phyloP scores from a whole-genome alignment of 805 yeast species.

The Cyberlindnera mississippiensis region DNA sequence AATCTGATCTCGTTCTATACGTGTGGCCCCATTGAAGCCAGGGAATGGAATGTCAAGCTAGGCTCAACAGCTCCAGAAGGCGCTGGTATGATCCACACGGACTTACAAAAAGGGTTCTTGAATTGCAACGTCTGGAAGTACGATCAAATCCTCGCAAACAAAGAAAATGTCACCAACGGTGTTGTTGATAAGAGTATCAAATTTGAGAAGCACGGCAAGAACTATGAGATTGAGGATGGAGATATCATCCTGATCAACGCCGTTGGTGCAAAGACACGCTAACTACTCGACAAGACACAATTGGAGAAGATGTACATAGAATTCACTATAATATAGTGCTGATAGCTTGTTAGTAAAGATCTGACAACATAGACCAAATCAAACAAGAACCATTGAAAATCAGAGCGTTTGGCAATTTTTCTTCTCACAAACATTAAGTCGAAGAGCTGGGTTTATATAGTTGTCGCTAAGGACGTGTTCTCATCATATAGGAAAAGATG shows the following conservation, averaged over 20 bases:
- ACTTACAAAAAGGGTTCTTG: conserved; percentile 74
- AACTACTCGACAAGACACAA: no score
- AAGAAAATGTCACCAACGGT: conserved; percentile 15
- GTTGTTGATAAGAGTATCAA: conserved; percentile 32
- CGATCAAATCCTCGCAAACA: conserved; percentile 43
- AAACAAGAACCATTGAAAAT: neutral
- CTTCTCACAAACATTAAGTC: conserved; percentile 29
- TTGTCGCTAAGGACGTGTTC: conserved; percentile 21
- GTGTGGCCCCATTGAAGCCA: conserved; percentile 78
- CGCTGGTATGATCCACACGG: conserved; percentile 88
- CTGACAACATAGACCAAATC: no score
- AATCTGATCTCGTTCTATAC: conserved; percentile 81
- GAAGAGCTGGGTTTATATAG: conserved; percentile 31
- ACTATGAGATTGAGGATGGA: conserved; percentile 77
- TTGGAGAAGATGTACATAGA: conserved; percentile 4
- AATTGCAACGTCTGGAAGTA: conserved; percentile 72
- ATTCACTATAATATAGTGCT: neutral
- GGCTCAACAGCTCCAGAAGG: conserved; percentile 84
- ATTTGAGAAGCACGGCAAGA: conserved; percentile 61
- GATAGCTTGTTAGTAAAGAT: neutral
- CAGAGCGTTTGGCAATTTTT: conserved; percentile 28
- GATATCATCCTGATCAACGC: conserved; percentile 75
- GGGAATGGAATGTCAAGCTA: conserved; percentile 83
- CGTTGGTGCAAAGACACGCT: conserved; percentile 53
- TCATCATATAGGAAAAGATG: conserved; percentile 23